Evolutionary conservation across 164 flowering plant species (phyloP).

Genomic region (Taxillus chinensis): DNA sequence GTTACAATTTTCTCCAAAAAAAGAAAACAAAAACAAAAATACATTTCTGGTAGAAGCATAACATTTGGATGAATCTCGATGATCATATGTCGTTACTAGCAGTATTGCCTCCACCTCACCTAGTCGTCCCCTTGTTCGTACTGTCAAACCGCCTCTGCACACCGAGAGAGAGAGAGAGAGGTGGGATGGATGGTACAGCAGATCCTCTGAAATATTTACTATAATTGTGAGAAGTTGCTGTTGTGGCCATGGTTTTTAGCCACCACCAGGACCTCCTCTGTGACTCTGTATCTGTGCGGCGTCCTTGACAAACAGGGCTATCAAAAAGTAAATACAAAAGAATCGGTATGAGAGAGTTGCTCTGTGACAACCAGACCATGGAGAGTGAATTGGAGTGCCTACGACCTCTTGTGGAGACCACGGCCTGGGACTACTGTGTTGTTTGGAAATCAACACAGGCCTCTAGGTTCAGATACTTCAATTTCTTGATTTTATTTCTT

Average conservation of each 20-base stretch:
- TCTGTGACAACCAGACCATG: not conserved
- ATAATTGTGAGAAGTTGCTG: not conserved
- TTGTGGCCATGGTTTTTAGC: not conserved
- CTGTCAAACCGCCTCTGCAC: not conserved
- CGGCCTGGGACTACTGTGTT: conserved; percentile 54
- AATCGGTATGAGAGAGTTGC: too few relatives aligned
- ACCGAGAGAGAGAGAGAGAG: not conserved
- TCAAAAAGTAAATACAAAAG: too few relatives aligned
- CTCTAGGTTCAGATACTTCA: conserved; percentile 25
- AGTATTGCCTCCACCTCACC: not conserved
- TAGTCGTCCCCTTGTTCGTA: not conserved
- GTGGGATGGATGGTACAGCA: not conserved
- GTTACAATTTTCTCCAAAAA: too few relatives aligned
- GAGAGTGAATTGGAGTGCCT: conserved; percentile 38
- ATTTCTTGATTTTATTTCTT: not conserved
- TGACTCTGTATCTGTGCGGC: too few relatives aligned
- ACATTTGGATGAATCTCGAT: not conserved
- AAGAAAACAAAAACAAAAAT: too few relatives aligned
- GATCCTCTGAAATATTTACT: not conserved
- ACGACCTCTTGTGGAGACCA: conserved; percentile 33
- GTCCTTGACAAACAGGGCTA: too few relatives aligned
- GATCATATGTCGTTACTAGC: not conserved
- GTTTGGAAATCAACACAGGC: conserved; percentile 55
- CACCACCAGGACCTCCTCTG: too few relatives aligned
- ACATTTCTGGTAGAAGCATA: too few relatives aligned